Base-by-base conservation (phyloP, 306 rosid genomes). In the Cyamopsis tetragonoloba region DNA sequence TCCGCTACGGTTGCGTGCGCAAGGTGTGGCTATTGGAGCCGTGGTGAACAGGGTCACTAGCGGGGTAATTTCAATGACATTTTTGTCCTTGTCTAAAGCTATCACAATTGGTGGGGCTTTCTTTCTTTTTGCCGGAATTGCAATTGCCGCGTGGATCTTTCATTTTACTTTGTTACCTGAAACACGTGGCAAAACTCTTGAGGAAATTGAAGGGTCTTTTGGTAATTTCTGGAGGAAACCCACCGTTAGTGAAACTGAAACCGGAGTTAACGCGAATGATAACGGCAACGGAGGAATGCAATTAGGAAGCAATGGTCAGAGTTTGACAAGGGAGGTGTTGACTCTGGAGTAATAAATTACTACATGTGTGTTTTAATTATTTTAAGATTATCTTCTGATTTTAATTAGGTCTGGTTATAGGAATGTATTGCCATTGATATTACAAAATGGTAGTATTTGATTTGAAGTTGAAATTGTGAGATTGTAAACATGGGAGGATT, bases 51-150 rank as follows among this genome's bases (percentile, higher is more conserved):
- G 88, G 43, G 32, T 74, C 7, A 70, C 76, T 2, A 85, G 97
- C 27, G 88, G 88, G 18, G 77, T 79, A 2, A 60, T 91, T 0
- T 54, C 90, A 0, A 91, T 88, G 92, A 88, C 90, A 0, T 91
- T 91, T 61, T 0, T 91, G 13, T 91, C 97, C 62, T 74, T 77
- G 19, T 26, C 46, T 1, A 46, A 55, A 0, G 77, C 77, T 17
- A 77, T 77, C 13, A 55, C 81, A 0, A 70, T 57, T 12, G 81
- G 81, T 0, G 81, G 81, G 0, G 69, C 81, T 4, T 70, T 77
- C 35, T 77, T 77, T 63, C 77, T 77, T 10, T 77, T 77, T 0
- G 69, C 69, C 0, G 73, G 42, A 1, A 27, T 77, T 41, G 81
- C 81, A 3, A 43, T 38, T 7, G 56, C 44, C 0, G 81, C 81